These are phyloP conservation scores for Penicillium salamii DNA, from an alignment of 495 filamentous ascomycete genomes.

Conservation along the genomic window DNA sequence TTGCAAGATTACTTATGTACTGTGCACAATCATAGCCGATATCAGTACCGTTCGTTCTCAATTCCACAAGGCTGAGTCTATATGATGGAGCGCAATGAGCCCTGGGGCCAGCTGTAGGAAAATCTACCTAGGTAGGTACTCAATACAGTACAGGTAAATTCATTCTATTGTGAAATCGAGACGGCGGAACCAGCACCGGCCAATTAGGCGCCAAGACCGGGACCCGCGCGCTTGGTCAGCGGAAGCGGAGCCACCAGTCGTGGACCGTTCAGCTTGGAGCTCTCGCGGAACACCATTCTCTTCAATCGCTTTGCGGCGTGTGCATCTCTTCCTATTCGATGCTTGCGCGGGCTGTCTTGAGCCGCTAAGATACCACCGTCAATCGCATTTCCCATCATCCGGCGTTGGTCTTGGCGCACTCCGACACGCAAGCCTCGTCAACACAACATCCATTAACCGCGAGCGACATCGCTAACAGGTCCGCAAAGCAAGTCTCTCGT, in stretches of 20 bases:
- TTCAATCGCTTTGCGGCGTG: not conserved
- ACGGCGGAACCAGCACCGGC: too few species aligned
- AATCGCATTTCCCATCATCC: not conserved
- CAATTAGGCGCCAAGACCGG: conserved; percentile 4
- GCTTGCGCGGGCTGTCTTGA: not conserved
- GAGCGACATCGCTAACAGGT: not conserved
- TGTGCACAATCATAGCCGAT: too few species aligned
- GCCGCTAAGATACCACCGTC: not conserved
- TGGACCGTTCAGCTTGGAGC: conserved; percentile 4
- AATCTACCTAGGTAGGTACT: too few species aligned
- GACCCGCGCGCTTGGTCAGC: conserved; percentile 3
- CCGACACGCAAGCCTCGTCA: conserved; percentile 3
- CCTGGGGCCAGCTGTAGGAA: too few species aligned
- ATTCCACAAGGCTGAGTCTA: too few species aligned
- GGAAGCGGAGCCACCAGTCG: conserved; percentile 8
- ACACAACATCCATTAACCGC: not conserved
- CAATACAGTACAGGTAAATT: too few species aligned
- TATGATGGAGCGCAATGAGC: too few species aligned
- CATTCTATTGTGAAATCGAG: too few species aligned
- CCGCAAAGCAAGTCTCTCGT: not conserved
- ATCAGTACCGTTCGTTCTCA: too few species aligned
- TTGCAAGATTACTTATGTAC: too few species aligned
- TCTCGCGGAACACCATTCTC: not conserved
- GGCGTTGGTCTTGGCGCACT: not conserved
- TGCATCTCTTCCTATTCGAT: not conserved